phyloP scores from a whole-genome alignment of 257 asterid species.

The Jacaranda copaia region DNA sequence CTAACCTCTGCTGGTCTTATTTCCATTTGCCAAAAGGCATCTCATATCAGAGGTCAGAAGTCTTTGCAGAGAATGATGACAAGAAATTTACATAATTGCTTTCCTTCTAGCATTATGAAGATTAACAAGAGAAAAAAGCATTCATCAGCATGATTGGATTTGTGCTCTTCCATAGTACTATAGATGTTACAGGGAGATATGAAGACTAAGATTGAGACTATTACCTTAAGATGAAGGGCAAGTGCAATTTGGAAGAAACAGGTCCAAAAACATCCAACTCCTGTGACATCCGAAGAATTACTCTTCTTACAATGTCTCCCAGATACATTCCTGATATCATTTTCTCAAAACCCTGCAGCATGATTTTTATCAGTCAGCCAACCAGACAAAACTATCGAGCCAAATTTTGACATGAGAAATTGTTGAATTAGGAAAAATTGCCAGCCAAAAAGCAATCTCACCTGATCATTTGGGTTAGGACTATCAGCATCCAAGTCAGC shows the following conservation, averaged over 20 bases:
- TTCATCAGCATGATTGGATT: no score
- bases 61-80: slow-evolving; percentile 3
- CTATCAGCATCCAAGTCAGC: slow-evolving; percentile 78
- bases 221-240: slow-evolving; percentile 77
- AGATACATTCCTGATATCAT: slow-evolving; percentile 96
- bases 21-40: background rate
- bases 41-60: background rate
- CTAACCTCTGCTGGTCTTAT: background rate
- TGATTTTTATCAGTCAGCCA: slow-evolving; percentile 25
- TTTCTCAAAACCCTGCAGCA: slow-evolving; percentile 83
- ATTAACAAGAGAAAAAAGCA: background rate
- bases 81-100: background rate
- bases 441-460: background rate
- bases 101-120: slow-evolving; percentile 5
- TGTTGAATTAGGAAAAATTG: no score
- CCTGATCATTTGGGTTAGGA: slow-evolving; percentile 89
- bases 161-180: no score
- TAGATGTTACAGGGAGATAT: background rate
- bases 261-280: slow-evolving; percentile 76
- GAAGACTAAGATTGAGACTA: slow-evolving; percentile 11
- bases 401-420: slow-evolving; percentile 9
- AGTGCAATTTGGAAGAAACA: slow-evolving; percentile 59
- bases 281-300: slow-evolving; percentile 71
- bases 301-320: slow-evolving; percentile 91
- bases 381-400: slow-evolving; percentile 21